These are phyloP conservation scores for Pichia kluyveri DNA, from an alignment of 805 yeast species.

Conservation along the genomic window DNA sequence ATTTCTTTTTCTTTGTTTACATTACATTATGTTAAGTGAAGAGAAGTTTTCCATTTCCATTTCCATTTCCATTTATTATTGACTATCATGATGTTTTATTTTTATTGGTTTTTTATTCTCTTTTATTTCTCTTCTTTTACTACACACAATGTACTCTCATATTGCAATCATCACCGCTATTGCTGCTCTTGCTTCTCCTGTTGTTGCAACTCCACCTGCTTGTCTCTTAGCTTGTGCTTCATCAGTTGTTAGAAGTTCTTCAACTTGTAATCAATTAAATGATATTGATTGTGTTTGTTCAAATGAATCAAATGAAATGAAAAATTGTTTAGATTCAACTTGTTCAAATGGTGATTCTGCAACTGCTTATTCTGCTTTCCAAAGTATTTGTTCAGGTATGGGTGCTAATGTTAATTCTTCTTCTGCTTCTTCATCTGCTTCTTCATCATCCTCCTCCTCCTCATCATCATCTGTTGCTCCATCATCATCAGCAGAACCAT, in stretches of 20 bases:
- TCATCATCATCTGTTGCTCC: conserved; percentile 23
- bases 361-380: conserved; percentile 52
- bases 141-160: conserved; percentile 6
- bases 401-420: conserved; percentile 28
- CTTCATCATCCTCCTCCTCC: conserved; percentile 23
- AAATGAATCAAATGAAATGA: conserved; percentile 41
- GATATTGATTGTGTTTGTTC: conserved; percentile 64
- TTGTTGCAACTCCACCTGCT: conserved; percentile 74
- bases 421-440: conserved; percentile 21
- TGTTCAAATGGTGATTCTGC: conserved; percentile 61
- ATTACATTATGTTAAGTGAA: too few species aligned
- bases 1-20: too few species aligned
- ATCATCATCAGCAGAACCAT: conserved; percentile 14
- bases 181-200: conserved; percentile 30
- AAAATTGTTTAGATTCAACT: conserved; percentile 51
- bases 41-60: too few species aligned
- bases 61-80: not conserved
- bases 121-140: not conserved
- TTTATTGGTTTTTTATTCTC: not conserved
- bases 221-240: conserved; percentile 86
- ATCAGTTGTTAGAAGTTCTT: conserved; percentile 46
- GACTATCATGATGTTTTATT: not conserved
- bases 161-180: conserved; percentile 25
- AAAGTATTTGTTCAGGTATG: conserved; percentile 41
- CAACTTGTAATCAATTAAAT: conserved; percentile 49